Evolutionary conservation across 768 basidiomycete genomes (phyloP), one percentile per base, ranked within the genome.

Genomic region (Lactifluus piperatus): DNA sequence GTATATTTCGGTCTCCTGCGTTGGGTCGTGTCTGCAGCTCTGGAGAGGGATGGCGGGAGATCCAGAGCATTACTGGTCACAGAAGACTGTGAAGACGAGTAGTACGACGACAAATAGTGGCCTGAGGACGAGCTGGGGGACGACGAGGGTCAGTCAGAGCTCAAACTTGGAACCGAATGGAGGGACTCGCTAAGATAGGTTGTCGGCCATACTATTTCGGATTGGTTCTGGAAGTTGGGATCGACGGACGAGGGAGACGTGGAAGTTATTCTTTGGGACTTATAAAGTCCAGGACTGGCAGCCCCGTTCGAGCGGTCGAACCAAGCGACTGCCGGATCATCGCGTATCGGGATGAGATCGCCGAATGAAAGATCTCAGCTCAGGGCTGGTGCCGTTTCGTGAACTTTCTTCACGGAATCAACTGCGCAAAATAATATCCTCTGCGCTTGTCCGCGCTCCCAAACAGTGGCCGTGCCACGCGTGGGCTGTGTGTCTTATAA

Each of bases 1-100:
- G 90, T 92, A 67, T 94, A 94, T 77, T 97, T 97, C 50, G 90
- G 91, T 36, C 90, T 85, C 70, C 90, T 91, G 59, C 89, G 80
- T 66, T 77, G 75, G n/a, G 79, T 77, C 16, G 76, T 59, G 49
- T 83, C 86, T 36, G 72, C 73, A 52, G 79, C 77, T 54, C 58
- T 60, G 16, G 58, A n/a, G 29, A 79, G 71, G 24, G 76, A 76
- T 4, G 79, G 74, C 11, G 77, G 69, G 46, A 79, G 39, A 27
- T 64, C 56, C 29, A 63, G 46, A 53, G 36, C 71, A 62, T 85
- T 82, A 61, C 72, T 71, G 65, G 76, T 75, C 26, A 72, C 71
- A 36, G 56, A 45, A 3, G 58, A n/a, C 58, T 71, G 71, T 8
- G 71, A 55, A 1, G 63, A 67, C 56, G 73, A 65, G 52, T 76